These are phyloP conservation scores for Aphanomyces stellatus DNA, from an alignment of 352 stramenopile species.

Conservation along the genomic window DNA sequence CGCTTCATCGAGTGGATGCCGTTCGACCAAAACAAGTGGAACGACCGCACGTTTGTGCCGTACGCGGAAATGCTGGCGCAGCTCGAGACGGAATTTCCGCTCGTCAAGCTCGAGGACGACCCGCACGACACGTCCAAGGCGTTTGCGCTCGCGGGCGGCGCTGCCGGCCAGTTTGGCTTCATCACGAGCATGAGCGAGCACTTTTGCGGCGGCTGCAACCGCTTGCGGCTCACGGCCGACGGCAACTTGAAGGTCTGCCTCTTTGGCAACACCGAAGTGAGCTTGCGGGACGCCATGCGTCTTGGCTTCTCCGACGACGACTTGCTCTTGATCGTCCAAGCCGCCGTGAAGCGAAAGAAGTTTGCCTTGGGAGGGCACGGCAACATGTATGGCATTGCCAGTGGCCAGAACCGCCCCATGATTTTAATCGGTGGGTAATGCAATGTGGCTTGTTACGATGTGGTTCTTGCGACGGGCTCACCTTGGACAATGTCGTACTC, in stretches of 20 bases:
- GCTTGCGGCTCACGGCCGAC: conserved; percentile 94
- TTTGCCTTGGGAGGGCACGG: conserved; percentile 91
- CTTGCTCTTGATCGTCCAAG: conserved; percentile 81
- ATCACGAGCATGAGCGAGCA: conserved; percentile 98
- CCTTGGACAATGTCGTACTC: too few species aligned
- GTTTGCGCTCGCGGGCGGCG: conserved; percentile 67
- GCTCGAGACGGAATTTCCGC: conserved; percentile 37
- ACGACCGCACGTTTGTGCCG: conserved; percentile 86
- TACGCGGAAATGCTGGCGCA: conserved; percentile 88
- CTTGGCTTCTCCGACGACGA: conserved; percentile 69
- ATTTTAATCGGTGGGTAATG: conserved; percentile 94
- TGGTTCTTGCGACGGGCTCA: too few species aligned
- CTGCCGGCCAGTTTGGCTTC: conserved; percentile 84
- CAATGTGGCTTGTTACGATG: too few species aligned
- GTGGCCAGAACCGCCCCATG: conserved; percentile 94
- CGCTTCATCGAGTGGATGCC: conserved; percentile 99
- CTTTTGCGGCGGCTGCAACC: conserved; percentile 97
- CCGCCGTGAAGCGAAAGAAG: conserved; percentile 89
- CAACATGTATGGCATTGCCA: conserved; percentile 90
- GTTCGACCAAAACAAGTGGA: conserved; percentile 97
- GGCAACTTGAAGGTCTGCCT: conserved; percentile 94
- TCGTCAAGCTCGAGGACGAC: conserved; percentile 57
- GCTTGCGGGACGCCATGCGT: conserved; percentile 87
- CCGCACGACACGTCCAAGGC: conserved; percentile 95
- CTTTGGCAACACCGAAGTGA: conserved; percentile 92